Evolutionary conservation across 1,139 yeast genomes (phyloP).

Genomic region (Lodderomyces jiufengensis): DNA sequence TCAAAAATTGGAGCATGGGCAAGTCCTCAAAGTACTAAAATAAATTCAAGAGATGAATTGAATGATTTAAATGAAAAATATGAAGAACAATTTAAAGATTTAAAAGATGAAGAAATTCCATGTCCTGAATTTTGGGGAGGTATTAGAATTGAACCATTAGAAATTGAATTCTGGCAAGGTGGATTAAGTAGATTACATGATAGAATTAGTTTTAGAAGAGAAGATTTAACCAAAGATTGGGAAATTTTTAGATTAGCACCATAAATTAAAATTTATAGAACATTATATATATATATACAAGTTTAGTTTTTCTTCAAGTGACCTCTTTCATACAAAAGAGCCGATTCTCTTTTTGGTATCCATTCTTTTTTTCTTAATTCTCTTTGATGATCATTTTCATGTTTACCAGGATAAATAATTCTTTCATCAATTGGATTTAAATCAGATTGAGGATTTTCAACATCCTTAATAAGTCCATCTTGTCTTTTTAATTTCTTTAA

Average conservation of each 20-base stretch:
- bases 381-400: conserved; percentile 41
- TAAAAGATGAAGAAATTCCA: conserved; percentile 60
- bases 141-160: conserved; percentile 77
- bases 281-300: conserved; percentile 1
- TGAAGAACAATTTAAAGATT: conserved; percentile 56
- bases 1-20: conserved; percentile 97
- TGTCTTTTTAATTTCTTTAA: conserved; percentile 57
- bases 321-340: conserved; percentile 25
- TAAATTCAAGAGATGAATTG: conserved; percentile 58
- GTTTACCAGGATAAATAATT: conserved; percentile 74
- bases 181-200: conserved; percentile 88
- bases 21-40: conserved; percentile 73
- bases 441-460: conserved; percentile 37
- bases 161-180: conserved; percentile 97
- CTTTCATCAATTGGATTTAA: conserved; percentile 61
- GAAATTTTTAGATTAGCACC: conserved; percentile 71
- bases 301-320: conserved; percentile 16
- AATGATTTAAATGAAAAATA: conserved; percentile 48
- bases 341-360: conserved; percentile 50
- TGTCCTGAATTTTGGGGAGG: conserved; percentile 98
- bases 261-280: conserved; percentile 21
- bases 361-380: conserved; percentile 56
- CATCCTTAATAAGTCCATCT: conserved; percentile 19
- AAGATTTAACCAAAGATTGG: conserved; percentile 52
- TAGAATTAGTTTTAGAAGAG: conserved; percentile 71